Evolutionary conservation across 2,329 filamentous ascomycete genomes (phyloP).

Genomic region (Pyrenophora tritici-repentis): DNA sequence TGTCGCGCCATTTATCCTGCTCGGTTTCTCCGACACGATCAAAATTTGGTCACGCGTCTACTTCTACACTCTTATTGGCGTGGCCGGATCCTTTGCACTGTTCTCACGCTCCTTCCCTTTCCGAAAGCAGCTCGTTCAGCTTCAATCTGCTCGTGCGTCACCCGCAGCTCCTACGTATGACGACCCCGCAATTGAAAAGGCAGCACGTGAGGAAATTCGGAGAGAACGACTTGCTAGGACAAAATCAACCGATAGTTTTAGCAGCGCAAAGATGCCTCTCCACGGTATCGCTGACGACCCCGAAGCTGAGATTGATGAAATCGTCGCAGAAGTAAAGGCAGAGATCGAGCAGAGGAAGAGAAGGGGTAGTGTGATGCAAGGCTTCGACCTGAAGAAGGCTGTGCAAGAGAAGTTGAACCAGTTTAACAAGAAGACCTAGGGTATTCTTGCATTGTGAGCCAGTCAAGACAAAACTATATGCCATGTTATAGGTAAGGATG

Average conservation of each 20-base stretch:
- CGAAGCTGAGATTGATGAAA: slow-evolving; percentile 75
- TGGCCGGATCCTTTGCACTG: slow-evolving; percentile 68
- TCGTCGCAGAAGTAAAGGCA: slow-evolving; percentile 71
- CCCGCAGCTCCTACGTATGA: slow-evolving; percentile 29
- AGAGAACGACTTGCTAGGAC: slow-evolving; percentile 53
- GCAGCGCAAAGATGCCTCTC: slow-evolving; percentile 62
- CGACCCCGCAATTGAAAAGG: slow-evolving; percentile 34
- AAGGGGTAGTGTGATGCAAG: slow-evolving; percentile 48
- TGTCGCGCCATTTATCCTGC: slow-evolving; percentile 82
- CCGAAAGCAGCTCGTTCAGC: slow-evolving; percentile 48
- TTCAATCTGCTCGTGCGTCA: slow-evolving; percentile 30
- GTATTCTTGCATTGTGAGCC: background rate
- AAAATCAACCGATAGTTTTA: slow-evolving; percentile 59
- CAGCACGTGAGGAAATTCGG: slow-evolving; percentile 42
- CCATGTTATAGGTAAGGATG: background rate
- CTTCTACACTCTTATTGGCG: slow-evolving; percentile 80
- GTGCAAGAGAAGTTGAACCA: slow-evolving; percentile 45
- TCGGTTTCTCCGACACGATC: slow-evolving; percentile 72
- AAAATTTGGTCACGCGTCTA: slow-evolving; percentile 83
- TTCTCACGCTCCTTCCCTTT: slow-evolving; percentile 80
- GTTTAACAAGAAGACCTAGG: slow-evolving; percentile 31
- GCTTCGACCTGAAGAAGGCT: slow-evolving; percentile 44
- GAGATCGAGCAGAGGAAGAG: slow-evolving; percentile 69
- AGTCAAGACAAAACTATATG: background rate
- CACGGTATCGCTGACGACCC: slow-evolving; percentile 81